Conservation (phyloP, 2,329 filamentous ascomycete genomes). For the Talaromyces sp. region DNA sequence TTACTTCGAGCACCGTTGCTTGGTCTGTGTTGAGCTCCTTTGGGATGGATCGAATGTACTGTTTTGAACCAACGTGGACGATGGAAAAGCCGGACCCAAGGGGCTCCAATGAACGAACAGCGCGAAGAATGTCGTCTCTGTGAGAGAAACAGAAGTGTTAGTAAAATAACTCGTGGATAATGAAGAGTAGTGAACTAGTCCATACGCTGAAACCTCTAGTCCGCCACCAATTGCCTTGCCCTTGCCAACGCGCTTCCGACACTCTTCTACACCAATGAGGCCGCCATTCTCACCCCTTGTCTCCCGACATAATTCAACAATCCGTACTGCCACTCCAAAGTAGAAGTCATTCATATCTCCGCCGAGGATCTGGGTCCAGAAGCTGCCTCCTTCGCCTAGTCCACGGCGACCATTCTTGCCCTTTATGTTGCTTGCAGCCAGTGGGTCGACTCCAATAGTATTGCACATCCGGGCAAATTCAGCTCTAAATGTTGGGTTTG, state of each 20-base stretch:
- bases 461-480: conserved; percentile 99
- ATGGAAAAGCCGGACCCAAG: conserved; percentile 87
- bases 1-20: conserved; percentile 85
- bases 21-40: conserved; percentile 96
- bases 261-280: conserved; percentile 80
- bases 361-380: conserved; percentile 92
- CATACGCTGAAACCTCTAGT: conserved; percentile 76
- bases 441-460: conserved; percentile 92
- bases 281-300: conserved; percentile 91
- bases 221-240: conserved; percentile 74
- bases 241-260: conserved; percentile 72
- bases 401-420: conserved; percentile 52
- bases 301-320: conserved; percentile 87
- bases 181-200: not conserved
- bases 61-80: conserved; percentile 77
- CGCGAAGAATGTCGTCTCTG: conserved; percentile 85
- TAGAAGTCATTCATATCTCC: conserved; percentile 97
- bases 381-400: conserved; percentile 60
- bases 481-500: conserved; percentile 89
- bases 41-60: conserved; percentile 89
- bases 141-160: not conserved
- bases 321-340: conserved; percentile 92
- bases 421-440: conserved; percentile 67
- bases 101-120: conserved; percentile 82
- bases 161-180: not conserved